Conservation (phyloP, 441 rosid genomes). For the Eutrema salsugineum region DNA sequence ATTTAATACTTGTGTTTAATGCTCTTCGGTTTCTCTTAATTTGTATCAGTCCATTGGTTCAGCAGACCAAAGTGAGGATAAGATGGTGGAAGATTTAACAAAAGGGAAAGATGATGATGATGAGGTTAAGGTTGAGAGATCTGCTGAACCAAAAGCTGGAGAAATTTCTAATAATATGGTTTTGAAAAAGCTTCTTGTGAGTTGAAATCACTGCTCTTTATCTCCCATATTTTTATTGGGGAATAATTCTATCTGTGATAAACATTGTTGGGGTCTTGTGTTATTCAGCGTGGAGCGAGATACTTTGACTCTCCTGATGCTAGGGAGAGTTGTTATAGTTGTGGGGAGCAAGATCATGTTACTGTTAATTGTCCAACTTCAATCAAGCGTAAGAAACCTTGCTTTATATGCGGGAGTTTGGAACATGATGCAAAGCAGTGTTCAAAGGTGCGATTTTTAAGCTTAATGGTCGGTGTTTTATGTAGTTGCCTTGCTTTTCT, state of each 20-base stretch:
- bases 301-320: conserved; percentile 82
- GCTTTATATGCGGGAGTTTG: conserved; percentile 86
- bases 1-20: conserved; percentile 10
- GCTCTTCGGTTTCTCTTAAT: neutral
- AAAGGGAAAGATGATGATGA: conserved; percentile 30
- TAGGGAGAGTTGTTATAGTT: conserved; percentile 67
- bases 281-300: conserved; percentile 86
- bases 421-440: conserved; percentile 74
- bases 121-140: conserved; percentile 23
- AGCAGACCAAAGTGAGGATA: conserved; percentile 32
- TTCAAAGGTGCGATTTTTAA: conserved; percentile 52
- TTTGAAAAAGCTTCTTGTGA: conserved; percentile 97
- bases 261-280: conserved; percentile 39
- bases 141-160: conserved; percentile 28
- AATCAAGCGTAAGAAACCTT: conserved; percentile 64
- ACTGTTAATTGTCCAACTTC: conserved; percentile 70
- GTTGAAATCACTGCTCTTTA: conserved; percentile 36
- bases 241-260: conserved; percentile 11
- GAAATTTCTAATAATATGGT: conserved; percentile 48
- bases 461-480: neutral
- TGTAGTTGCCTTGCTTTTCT: neutral
- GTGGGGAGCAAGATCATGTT: conserved; percentile 87
- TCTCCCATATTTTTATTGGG: neutral
- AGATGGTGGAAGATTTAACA: conserved; percentile 2
- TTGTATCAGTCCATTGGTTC: conserved; percentile 32